A percentile compares a stretch with the other conserved stretches of the same genome.
phyloP scores from a whole-genome alignment of 768 basidiomycete genomes.

The Rossbeevera mucosa region DNA sequence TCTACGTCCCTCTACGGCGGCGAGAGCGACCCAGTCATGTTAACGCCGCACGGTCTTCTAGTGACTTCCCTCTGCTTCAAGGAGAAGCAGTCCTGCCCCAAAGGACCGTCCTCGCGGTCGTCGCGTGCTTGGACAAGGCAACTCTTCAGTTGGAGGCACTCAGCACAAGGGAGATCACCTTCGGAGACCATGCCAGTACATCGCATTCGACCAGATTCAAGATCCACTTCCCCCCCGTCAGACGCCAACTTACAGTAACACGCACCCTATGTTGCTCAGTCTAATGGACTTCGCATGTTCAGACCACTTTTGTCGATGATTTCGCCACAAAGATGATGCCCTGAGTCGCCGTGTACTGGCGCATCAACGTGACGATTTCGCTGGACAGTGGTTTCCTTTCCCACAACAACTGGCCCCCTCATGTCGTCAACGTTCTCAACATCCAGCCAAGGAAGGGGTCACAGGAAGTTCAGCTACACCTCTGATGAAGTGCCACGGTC shows the following conservation, averaged over 20 bases:
- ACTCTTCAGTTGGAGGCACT: background rate
- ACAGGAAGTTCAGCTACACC: constrained; percentile 9
- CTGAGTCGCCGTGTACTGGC: too few relatives aligned
- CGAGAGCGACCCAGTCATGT: background rate
- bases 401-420: constrained; percentile 5
- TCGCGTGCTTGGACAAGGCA: background rate
- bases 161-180: background rate
- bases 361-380: constrained; percentile 5
- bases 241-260: background rate
- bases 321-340: background rate
- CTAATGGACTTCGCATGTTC: background rate
- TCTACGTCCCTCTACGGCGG: background rate
- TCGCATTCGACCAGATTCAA: background rate
- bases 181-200: background rate
- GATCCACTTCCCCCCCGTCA: background rate
- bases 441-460: too few relatives aligned
- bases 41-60: background rate
- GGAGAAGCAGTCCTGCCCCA: background rate
- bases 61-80: background rate
- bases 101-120: background rate
- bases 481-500: constrained; percentile 12
- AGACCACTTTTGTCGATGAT: background rate
- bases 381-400: constrained; percentile 8
- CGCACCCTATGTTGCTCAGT: background rate
- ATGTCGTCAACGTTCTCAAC: constrained; percentile 2